These are phyloP conservation scores for Stylosanthes scabra DNA, from an alignment of 331 rosid species.

Conservation along the genomic window DNA sequence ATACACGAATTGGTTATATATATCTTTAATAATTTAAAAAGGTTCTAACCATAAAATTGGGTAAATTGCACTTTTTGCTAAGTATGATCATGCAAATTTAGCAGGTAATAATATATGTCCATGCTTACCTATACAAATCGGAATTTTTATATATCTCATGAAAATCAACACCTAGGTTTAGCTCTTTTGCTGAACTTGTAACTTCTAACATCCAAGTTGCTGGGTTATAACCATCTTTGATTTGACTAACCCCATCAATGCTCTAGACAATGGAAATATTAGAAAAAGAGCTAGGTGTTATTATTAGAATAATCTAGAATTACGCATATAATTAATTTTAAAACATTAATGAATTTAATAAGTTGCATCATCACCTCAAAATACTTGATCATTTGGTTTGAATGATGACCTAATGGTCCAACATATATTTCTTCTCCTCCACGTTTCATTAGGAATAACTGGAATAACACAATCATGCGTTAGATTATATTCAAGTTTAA, in stretches of 20 bases:
- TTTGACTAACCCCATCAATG: constrained; percentile 52
- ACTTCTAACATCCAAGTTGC: constrained; percentile 82
- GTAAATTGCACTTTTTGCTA: too few relatives aligned
- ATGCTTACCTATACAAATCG: constrained; percentile 51
- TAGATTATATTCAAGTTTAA: constrained; percentile 20
- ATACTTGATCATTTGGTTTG: constrained; percentile 64
- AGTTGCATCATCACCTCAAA: constrained; percentile 63
- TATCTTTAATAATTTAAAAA: too few relatives aligned
- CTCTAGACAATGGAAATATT: constrained; percentile 48
- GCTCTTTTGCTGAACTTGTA: constrained; percentile 51
- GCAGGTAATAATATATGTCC: background rate
- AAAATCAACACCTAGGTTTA: constrained; percentile 57
- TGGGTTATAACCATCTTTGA: constrained; percentile 69
- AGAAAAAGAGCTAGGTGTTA: constrained; percentile 11
- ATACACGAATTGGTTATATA: too few relatives aligned
- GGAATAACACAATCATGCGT: constrained; percentile 28
- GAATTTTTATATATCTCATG: constrained; percentile 50
- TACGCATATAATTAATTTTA: background rate
- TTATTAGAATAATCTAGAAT: background rate
- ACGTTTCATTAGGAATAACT: constrained; percentile 80
- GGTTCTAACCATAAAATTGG: too few relatives aligned
- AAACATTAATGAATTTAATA: background rate
- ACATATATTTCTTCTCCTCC: constrained; percentile 91
- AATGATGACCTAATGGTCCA: constrained; percentile 86
- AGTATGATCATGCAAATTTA: background rate